Percentiles rank a stretch among this genome's conserved stretches.
phyloP scores from a whole-genome alignment of 305 asterid genomes.

The Fraxinus sp. region DNA sequence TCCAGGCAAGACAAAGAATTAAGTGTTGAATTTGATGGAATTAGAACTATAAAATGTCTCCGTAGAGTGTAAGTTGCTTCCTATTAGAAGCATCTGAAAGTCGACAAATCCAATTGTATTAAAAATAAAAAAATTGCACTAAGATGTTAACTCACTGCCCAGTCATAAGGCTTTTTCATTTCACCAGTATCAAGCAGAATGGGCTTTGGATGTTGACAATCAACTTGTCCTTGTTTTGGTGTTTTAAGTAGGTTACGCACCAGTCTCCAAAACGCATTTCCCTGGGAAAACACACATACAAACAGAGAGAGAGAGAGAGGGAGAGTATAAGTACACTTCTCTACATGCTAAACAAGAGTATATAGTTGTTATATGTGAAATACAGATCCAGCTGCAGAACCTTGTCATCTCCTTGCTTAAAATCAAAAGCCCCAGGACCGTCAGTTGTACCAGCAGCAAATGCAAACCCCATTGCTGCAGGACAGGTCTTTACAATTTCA shows the following conservation, averaged over 20 bases:
- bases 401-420: constrained; percentile 88
- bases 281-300: constrained; percentile 38
- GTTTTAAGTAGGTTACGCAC: constrained; percentile 79
- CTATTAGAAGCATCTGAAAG: background rate
- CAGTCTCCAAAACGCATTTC: constrained; percentile 87
- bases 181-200: constrained; percentile 96
- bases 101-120: background rate
- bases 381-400: constrained; percentile 38
- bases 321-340: constrained; percentile 5
- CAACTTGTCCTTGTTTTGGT: constrained; percentile 68
- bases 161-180: constrained; percentile 89
- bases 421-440: constrained; percentile 99
- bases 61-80: background rate
- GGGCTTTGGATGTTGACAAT: constrained; percentile 89
- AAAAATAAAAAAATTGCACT: background rate
- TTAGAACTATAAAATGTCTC: background rate
- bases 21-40: background rate
- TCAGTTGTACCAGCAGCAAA: constrained; percentile 99
- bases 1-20: constrained; percentile 12
- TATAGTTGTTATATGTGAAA: background rate
- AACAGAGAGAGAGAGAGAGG: background rate
- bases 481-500: constrained; percentile 72
- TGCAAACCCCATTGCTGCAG: constrained; percentile 99
- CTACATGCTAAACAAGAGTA: constrained; percentile 2
- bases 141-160: constrained; percentile 78